Evolutionary conservation across 2,329 filamentous ascomycete genomes (phyloP).

Genomic region (Thelonectria rubi): DNA sequence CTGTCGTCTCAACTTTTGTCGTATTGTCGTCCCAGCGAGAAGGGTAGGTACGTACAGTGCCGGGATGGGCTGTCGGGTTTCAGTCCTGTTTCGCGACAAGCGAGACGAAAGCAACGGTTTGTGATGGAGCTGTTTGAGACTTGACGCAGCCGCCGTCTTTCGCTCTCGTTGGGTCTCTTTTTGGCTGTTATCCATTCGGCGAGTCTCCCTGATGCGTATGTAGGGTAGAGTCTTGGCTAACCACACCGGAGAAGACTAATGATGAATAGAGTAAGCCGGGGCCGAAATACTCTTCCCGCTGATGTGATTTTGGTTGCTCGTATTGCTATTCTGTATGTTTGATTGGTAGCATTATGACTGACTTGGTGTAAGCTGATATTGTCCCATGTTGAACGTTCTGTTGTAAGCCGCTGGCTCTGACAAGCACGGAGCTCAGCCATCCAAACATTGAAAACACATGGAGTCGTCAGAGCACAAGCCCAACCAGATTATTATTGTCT

Average conservation of each 20-base stretch:
- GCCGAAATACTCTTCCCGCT: too few species aligned
- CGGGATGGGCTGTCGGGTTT: constrained; percentile 23
- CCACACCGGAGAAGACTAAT: background rate
- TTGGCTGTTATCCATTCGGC: background rate
- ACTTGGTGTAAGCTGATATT: too few species aligned
- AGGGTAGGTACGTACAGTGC: background rate
- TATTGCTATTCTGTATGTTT: too few species aligned
- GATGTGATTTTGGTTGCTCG: too few species aligned
- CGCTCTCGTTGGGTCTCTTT: background rate
- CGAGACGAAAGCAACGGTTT: constrained; percentile 12
- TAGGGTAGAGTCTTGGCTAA: background rate
- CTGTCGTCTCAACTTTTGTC: background rate
- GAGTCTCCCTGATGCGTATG: background rate
- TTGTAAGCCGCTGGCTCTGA: too few species aligned
- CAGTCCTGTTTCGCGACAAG: constrained; percentile 37
- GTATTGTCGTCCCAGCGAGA: background rate
- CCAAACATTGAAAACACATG: too few species aligned
- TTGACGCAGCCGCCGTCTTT: constrained; percentile 24
- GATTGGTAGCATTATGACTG: too few species aligned
- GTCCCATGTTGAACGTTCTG: too few species aligned
- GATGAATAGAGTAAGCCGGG: background rate
- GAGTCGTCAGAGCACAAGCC: too few species aligned
- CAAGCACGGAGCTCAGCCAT: too few species aligned
- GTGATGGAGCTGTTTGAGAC: constrained; percentile 25
- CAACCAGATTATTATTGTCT: too few species aligned